phyloP scores from a whole-genome alignment of 2,329 filamentous ascomycete genomes.

The Myriosclerotinia curreyana region DNA sequence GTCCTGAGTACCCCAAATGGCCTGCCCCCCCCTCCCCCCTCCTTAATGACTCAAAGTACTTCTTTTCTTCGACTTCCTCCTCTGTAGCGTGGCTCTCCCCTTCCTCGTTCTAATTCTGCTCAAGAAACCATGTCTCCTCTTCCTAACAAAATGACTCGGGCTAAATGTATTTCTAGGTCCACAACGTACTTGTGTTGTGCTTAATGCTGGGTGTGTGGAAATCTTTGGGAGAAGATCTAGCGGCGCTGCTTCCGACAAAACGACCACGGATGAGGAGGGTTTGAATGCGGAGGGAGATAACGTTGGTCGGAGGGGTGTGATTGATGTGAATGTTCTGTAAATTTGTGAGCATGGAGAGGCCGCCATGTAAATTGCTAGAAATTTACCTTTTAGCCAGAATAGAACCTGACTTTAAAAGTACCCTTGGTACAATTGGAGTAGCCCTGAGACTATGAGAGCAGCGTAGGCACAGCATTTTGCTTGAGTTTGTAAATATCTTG shows the following conservation, averaged over 20 bases:
- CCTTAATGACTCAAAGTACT: constrained; percentile 39
- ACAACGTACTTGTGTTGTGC: constrained; percentile 36
- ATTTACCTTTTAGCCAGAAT: constrained; percentile 30
- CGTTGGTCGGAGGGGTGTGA: constrained; percentile 35
- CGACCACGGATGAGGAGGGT: constrained; percentile 14
- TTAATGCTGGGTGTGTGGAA: constrained; percentile 37
- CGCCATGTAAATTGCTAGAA: not conserved
- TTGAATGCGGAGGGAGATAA: constrained; percentile 29
- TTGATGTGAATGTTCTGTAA: constrained; percentile 37
- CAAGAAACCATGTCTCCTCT: constrained; percentile 41
- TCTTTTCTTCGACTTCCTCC: constrained; percentile 38
- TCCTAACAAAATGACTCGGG: constrained; percentile 41
- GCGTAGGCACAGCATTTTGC: constrained; percentile 37
- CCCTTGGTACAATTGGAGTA: constrained; percentile 22
- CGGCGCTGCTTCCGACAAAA: constrained; percentile 12
- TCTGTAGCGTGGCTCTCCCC: constrained; percentile 35
- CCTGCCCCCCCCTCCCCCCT: not conserved
- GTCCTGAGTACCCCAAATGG: not conserved
- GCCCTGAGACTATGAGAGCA: constrained; percentile 32
- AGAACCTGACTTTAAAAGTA: constrained; percentile 18
- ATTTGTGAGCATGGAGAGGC: constrained; percentile 3
- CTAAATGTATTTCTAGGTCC: constrained; percentile 39
- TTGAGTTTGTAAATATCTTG: constrained; percentile 12
- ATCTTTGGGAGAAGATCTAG: constrained; percentile 38
- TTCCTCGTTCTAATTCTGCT: constrained; percentile 38